phyloP scores from a whole-genome alignment of 1,139 yeast species.

The Spencermartinsiella ligniputridi region DNA sequence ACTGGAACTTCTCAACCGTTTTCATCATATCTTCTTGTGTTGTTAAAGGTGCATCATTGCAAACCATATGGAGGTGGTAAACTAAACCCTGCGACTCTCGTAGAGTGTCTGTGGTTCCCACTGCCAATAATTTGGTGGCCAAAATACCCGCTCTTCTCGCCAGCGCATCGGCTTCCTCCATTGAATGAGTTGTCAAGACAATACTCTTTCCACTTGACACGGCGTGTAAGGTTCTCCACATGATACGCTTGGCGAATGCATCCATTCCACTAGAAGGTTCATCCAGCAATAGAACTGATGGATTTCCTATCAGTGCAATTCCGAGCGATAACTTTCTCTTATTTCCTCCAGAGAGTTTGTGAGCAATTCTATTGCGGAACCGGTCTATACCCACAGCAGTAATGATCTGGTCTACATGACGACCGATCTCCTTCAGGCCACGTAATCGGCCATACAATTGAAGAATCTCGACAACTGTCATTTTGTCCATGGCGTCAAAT shows the following conservation, averaged over 20 bases:
- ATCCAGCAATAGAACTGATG: conserved; percentile 83
- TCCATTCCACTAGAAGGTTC: conserved; percentile 93
- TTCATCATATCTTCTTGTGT: conserved; percentile 24
- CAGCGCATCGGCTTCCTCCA: conserved; percentile 39
- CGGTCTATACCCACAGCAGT: conserved; percentile 35
- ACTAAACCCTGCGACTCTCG: conserved; percentile 28
- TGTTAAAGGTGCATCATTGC: conserved; percentile 28
- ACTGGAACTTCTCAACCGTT: conserved; percentile 21
- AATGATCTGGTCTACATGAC: conserved; percentile 68
- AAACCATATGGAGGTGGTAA: conserved; percentile 31
- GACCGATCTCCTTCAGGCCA: conserved; percentile 68
- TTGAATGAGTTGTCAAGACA: conserved; percentile 37
- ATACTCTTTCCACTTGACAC: conserved; percentile 33
- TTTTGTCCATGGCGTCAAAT: conserved; percentile 38
- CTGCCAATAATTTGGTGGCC: conserved; percentile 31
- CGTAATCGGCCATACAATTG: conserved; percentile 33
- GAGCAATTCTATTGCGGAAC: conserved; percentile 32
- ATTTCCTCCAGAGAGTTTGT: conserved; percentile 89
- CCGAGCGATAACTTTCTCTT: conserved; percentile 95
- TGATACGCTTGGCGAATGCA: conserved; percentile 48
- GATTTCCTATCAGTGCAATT: conserved; percentile 93
- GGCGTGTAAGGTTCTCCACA: conserved; percentile 35
- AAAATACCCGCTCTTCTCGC: conserved; percentile 37
- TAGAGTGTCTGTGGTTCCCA: conserved; percentile 31
- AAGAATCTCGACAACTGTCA: conserved; percentile 34